phyloP scores from a whole-genome alignment of 345 rosid genomes.

The Pseudoturritis turrita region DNA sequence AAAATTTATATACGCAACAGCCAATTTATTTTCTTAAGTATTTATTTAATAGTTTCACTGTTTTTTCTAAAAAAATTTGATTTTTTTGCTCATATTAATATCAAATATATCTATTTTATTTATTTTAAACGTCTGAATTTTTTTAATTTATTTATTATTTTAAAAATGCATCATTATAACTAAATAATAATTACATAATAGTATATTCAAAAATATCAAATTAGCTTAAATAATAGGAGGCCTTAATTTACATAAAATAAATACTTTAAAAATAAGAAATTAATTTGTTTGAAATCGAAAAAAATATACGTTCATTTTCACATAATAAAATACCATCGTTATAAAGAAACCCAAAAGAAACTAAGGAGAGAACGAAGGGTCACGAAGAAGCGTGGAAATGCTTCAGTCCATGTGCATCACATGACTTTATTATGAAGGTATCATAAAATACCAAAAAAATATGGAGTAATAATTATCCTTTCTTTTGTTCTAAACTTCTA shows the following conservation, averaged over 20 bases:
- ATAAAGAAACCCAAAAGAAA: slow-evolving; percentile 1
- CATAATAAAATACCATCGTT: not conserved
- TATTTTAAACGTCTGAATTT: too few species aligned
- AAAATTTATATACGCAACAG: not conserved
- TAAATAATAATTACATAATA: not conserved
- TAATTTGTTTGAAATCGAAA: not conserved
- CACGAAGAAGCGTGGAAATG: slow-evolving; percentile 5
- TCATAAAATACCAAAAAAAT: slow-evolving; percentile 4
- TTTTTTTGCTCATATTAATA: not conserved
- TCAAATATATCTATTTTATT: not conserved
- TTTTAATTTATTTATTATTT: too few species aligned
- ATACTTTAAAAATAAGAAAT: not conserved
- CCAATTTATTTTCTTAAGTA: not conserved
- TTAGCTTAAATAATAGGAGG: not conserved
- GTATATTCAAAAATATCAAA: not conserved
- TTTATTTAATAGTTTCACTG: not conserved
- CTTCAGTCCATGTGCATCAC: slow-evolving; percentile 33
- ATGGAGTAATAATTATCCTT: not conserved
- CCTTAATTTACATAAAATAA: not conserved
- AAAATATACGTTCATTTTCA: not conserved
- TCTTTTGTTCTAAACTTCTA: not conserved
- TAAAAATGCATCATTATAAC: not conserved
- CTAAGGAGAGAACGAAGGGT: slow-evolving; percentile 7
- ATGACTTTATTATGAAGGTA: slow-evolving; percentile 21
- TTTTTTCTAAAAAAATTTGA: not conserved